Evolutionary conservation across 139 green algal genomes (phyloP).

Genomic region (Marvania coccoides): DNA sequence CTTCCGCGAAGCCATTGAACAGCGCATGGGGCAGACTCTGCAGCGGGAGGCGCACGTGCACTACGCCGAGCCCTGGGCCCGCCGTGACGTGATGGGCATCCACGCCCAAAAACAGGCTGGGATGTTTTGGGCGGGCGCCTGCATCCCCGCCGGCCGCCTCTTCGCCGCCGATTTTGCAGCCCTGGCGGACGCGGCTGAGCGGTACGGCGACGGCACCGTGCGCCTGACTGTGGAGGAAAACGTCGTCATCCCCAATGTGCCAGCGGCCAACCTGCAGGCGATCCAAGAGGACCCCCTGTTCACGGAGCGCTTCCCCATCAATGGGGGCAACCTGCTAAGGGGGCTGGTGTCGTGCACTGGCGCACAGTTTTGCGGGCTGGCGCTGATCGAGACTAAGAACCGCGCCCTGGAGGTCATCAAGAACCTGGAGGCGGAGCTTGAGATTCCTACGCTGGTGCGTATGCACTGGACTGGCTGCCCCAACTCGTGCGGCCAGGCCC

Average conservation of each 20-base stretch:
- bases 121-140: conserved; percentile 60
- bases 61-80: conserved; percentile 54
- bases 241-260: conserved; percentile 85
- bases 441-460: conserved; percentile 70
- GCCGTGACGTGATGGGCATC: conserved; percentile 80
- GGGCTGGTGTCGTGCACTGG: conserved; percentile 82
- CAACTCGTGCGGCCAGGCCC: conserved; percentile 86
- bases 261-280: conserved; percentile 66
- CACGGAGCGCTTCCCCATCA: conserved; percentile 50
- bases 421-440: conserved; percentile 77
- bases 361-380: conserved; percentile 94
- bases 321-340: conserved; percentile 32
- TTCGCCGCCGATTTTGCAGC: conserved; percentile 68
- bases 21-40: conserved; percentile 62
- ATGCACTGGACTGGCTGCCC: conserved; percentile 99
- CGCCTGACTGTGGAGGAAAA: conserved; percentile 96
- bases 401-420: conserved; percentile 60
- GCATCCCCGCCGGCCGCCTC: conserved; percentile 82
- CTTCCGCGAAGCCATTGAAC: conserved; percentile 60
- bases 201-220: conserved; percentile 80
- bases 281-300: conserved; percentile 88
- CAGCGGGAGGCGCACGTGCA: conserved; percentile 34
- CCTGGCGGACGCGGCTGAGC: conserved; percentile 69
- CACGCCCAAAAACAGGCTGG: conserved; percentile 84
- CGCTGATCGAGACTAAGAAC: conserved; percentile 93